These are phyloP conservation scores for Fabrea salina DNA, from an alignment of 169 alveolate genomes.

Conservation along the genomic window DNA sequence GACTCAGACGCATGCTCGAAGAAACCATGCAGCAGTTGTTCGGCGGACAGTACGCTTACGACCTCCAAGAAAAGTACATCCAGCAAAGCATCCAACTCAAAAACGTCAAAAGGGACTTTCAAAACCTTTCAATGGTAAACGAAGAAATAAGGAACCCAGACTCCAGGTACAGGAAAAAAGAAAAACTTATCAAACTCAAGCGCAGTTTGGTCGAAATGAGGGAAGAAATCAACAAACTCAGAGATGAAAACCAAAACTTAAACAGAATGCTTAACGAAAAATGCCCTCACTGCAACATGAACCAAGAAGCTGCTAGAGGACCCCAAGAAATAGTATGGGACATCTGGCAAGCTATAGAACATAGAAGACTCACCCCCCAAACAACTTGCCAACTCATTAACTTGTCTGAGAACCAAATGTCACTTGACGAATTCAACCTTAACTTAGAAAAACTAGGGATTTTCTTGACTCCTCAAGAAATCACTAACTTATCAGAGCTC, in stretches of 20 bases:
- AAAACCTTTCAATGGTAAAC: not conserved
- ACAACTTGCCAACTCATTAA: not conserved
- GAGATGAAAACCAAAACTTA: not conserved
- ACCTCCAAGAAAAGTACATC: slow-evolving; percentile 14
- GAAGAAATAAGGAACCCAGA: slow-evolving; percentile 1
- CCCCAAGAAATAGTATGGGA: not conserved
- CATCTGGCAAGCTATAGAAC: slow-evolving; percentile 30
- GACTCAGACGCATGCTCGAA: slow-evolving; percentile 52
- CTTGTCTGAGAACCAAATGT: not conserved
- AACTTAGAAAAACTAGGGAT: slow-evolving; percentile 13
- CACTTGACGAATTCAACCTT: not conserved
- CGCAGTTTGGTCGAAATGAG: not conserved
- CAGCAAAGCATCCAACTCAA: slow-evolving; percentile 16
- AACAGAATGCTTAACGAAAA: not conserved
- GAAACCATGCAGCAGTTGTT: slow-evolving; percentile 31
- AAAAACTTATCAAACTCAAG: not conserved
- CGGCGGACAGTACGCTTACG: not conserved
- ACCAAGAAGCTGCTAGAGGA: not conserved
- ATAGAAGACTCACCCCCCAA: not conserved
- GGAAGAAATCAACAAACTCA: slow-evolving; percentile 1
- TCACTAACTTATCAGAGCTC: not conserved
- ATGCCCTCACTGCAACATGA: slow-evolving; percentile 23
- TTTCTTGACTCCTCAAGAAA: not conserved
- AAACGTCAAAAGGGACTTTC: not conserved
- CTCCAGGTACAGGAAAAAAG: not conserved